Percentiles rank a stretch among this genome's conserved stretches.
Evolutionary conservation across 495 filamentous ascomycete species (phyloP).

Genomic region (Penicillium mononematosum): DNA sequence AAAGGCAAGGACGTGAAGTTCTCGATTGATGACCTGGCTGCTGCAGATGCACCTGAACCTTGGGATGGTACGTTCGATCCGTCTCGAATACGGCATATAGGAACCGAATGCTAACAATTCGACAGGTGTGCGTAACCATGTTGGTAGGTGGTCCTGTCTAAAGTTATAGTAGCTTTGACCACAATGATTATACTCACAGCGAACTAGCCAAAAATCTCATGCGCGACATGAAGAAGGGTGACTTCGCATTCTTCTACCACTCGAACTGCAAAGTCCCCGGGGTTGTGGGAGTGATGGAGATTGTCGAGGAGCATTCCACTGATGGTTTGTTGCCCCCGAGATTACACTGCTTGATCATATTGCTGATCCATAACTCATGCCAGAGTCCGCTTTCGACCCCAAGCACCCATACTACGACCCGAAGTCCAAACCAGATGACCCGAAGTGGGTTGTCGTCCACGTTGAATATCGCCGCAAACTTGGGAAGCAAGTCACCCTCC

Average conservation of each 20-base stretch:
- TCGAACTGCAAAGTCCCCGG: constrained; percentile 91
- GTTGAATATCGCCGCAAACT: constrained; percentile 85
- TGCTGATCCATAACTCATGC: constrained; percentile 12
- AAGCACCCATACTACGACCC: constrained; percentile 80
- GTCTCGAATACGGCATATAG: neutral
- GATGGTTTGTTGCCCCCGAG: constrained; percentile 58
- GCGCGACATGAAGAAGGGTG: constrained; percentile 84
- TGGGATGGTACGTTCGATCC: constrained; percentile 69
- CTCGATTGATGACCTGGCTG: constrained; percentile 86
- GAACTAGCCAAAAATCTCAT: constrained; percentile 76
- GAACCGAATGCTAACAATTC: constrained; percentile 20
- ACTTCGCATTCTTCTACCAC: constrained; percentile 96
- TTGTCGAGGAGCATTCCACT: constrained; percentile 75
- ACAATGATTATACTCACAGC: constrained; percentile 18
- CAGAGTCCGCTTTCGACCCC: constrained; percentile 78
- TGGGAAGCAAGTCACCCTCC: constrained; percentile 64
- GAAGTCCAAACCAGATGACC: constrained; percentile 67
- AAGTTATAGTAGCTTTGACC: constrained; percentile 12
- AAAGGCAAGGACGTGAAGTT: constrained; percentile 87
- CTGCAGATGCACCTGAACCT: constrained; percentile 68
- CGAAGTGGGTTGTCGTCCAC: constrained; percentile 86
- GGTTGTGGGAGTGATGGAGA: constrained; percentile 90
- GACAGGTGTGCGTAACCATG: constrained; percentile 57
- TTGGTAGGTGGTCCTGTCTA: constrained; percentile 38
- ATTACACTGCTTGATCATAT: neutral